Conservation (phyloP, 108 stramenopile species). For the Stephanodiscus triporus region DNA sequence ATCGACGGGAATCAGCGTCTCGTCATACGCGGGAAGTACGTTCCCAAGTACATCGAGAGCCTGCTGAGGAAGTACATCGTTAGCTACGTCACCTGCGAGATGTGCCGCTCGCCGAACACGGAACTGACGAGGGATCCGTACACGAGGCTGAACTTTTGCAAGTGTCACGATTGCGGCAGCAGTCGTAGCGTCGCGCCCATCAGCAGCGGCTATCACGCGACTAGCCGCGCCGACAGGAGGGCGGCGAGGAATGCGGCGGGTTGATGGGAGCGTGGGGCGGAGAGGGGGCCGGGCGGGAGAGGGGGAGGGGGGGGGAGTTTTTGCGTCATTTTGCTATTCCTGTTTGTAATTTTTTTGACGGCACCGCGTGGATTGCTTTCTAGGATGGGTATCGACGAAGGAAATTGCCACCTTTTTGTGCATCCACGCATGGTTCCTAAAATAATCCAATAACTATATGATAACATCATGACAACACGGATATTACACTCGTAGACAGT, state of each 20-base stretch:
- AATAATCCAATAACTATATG: too few relatives aligned
- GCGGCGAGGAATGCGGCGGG: conserved; percentile 92
- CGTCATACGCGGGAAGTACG: conserved; percentile 96
- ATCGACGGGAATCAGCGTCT: conserved; percentile 99
- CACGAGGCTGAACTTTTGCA: conserved; percentile 92
- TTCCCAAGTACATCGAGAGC: conserved; percentile 97
- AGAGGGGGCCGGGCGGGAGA: neutral
- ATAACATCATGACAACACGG: too few relatives aligned
- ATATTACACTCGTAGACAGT: too few relatives aligned
- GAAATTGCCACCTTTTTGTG: too few relatives aligned
- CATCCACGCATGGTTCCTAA: too few relatives aligned
- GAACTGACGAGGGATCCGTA: conserved; percentile 91
- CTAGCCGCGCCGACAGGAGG: conserved; percentile 96
- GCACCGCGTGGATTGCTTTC: too few relatives aligned
- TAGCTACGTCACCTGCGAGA: conserved; percentile 99
- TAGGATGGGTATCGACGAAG: too few relatives aligned
- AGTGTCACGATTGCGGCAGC: conserved; percentile 94
- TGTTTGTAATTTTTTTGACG: too few relatives aligned
- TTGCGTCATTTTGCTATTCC: too few relatives aligned
- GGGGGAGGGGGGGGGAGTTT: neutral
- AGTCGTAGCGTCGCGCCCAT: conserved; percentile 94
- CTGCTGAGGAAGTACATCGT: conserved; percentile 98
- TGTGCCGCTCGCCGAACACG: conserved; percentile 98
- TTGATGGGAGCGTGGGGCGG: conserved; percentile 39
- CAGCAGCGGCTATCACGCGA: conserved; percentile 98